These are phyloP conservation scores for Kodamaea alishanica DNA, from an alignment of 1,139 yeast genomes.

Conservation along the genomic window DNA sequence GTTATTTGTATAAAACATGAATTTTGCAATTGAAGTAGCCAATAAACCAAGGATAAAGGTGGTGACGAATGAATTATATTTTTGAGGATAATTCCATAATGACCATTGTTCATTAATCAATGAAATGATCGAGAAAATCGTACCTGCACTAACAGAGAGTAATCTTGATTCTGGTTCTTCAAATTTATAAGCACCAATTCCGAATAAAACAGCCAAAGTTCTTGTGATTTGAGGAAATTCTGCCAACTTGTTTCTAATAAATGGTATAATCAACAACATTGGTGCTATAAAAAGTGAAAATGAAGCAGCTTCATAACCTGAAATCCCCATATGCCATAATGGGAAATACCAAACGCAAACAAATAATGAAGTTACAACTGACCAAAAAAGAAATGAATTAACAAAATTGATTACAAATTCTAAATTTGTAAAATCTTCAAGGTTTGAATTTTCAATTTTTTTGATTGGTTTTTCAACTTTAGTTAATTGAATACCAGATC, in stretches of 20 bases:
- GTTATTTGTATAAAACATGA: conserved; percentile 75
- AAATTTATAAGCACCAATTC: conserved; percentile 72
- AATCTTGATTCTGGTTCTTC: conserved; percentile 68
- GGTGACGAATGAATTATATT: conserved; percentile 51
- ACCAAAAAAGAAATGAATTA: conserved; percentile 78
- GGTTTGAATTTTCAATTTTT: conserved; percentile 1
- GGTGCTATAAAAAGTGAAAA: conserved; percentile 54
- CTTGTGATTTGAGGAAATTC: conserved; percentile 47
- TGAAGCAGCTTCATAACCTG: conserved; percentile 84
- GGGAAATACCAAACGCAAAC: conserved; percentile 96
- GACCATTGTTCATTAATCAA: conserved; percentile 59
- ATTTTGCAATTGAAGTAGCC: conserved; percentile 70
- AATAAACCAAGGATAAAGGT: conserved; percentile 72
- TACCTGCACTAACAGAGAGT: conserved; percentile 62
- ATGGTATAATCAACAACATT: conserved; percentile 51
- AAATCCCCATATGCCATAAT: conserved; percentile 95
- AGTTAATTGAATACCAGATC: conserved; percentile 18
- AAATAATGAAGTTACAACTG: conserved; percentile 73
- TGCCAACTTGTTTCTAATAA: conserved; percentile 40
- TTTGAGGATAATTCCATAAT: conserved; percentile 37
- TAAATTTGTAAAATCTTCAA: conserved; percentile 31
- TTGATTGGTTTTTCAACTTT: conserved; percentile 1
- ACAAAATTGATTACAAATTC: conserved; percentile 46
- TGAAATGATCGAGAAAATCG: conserved; percentile 59
- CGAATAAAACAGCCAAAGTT: conserved; percentile 57